Base-by-base conservation (phyloP, 1,139 yeast species). In the Sugiyamaella sp. region DNA sequence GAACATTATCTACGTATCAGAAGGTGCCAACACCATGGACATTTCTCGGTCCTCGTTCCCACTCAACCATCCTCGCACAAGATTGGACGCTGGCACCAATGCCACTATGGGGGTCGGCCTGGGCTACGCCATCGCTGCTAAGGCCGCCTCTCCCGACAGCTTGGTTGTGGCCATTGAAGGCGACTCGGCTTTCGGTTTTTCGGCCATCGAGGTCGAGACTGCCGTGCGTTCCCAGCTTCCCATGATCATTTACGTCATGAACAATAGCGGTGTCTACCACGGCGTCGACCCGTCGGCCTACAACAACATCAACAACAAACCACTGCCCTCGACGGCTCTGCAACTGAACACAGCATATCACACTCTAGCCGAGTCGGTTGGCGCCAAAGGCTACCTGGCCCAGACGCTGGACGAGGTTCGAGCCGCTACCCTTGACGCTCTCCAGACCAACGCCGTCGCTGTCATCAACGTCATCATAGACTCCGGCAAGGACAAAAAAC, bases 21-120 rank as follows among this genome's bases (percentile, higher is more conserved):
- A 84, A 65, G 89, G 89, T 12, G 88, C 89, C 1, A 82, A 83
- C 63, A 82, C 88, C 0, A 84, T 84, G 88, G 89, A 84, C 61
- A 73, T 80, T 37, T 82, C 87, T 1, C 73, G 89, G 46, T 73
- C 82, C 4, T 77, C 85, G 0, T 83, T 84, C 65, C 79, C 81
- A 3, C 72, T 82, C 44, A 67, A 71, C n/a, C 59, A 60, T 3
- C 84, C 88, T 0, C 76, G 77, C 56, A 77, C 74, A 14, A 69
- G 87, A 27, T 68, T 84, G 20, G 89, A 84, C 60, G 86, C 87
- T 1, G 89, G 89, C 1, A 83, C 88, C 0, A 82, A 81, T 66
- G 88, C 87, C 1, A 83, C 88, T 0, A 84, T 84, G 89, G 89
- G 89, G 2, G 73, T 83, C 25, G 89, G 88, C 0, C 57, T 82